Evolutionary conservation across 805 yeast genomes (phyloP).

Genomic region (Zygosaccharomyces bisporus): DNA sequence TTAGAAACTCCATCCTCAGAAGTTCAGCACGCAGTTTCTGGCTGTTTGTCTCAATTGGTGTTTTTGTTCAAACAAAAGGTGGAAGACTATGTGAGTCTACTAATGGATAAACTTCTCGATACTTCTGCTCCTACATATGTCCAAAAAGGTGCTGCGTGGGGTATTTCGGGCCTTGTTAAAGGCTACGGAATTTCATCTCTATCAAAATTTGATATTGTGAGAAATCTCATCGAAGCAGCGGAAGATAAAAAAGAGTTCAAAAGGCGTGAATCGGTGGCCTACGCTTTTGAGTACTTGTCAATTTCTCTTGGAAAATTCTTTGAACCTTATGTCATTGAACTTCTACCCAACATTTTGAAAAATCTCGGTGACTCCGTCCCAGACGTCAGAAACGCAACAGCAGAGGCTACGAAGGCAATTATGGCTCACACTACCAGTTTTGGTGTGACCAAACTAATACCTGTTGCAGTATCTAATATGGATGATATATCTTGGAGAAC

Average conservation of each 20-base stretch:
- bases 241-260: slow-evolving; percentile 77
- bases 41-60: slow-evolving; percentile 81
- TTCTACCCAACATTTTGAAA: slow-evolving; percentile 74
- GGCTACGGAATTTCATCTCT: slow-evolving; percentile 83
- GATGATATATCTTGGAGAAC: slow-evolving; percentile 94
- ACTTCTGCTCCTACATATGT: slow-evolving; percentile 40
- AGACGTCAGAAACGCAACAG: slow-evolving; percentile 88
- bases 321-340: slow-evolving; percentile 91
- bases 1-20: slow-evolving; percentile 84
- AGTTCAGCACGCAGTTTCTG: slow-evolving; percentile 84
- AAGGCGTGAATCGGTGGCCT: slow-evolving; percentile 82
- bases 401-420: slow-evolving; percentile 76
- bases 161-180: slow-evolving; percentile 87
- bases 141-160: slow-evolving; percentile 95
- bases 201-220: slow-evolving; percentile 69
- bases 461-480: slow-evolving; percentile 78
- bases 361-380: slow-evolving; percentile 80
- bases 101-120: slow-evolving; percentile 58
- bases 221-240: slow-evolving; percentile 73
- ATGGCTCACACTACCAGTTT: slow-evolving; percentile 89
- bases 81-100: slow-evolving; percentile 50
- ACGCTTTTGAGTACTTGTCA: slow-evolving; percentile 81
- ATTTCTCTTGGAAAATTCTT: slow-evolving; percentile 68
- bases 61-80: slow-evolving; percentile 49
- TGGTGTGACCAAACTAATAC: slow-evolving; percentile 89